A percentile compares a stretch with the other conserved stretches of the same genome.
Evolutionary conservation across 495 filamentous ascomycete genomes (phyloP).

Genomic region (Penicillium flavigenum): DNA sequence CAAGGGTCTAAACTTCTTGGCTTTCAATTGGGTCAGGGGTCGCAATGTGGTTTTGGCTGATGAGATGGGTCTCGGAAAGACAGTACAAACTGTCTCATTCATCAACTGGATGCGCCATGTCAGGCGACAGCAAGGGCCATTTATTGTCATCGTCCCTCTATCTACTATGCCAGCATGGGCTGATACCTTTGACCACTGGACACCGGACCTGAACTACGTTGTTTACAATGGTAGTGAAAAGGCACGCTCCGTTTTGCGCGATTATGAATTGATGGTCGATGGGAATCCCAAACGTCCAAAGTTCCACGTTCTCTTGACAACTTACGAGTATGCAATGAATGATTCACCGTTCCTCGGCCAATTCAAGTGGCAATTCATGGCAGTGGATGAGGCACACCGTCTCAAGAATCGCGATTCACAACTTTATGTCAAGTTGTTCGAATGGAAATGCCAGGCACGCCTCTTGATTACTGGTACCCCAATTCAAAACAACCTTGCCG

Average conservation of each 20-base stretch:
- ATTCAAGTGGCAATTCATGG: constrained; percentile 97
- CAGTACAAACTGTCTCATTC: constrained; percentile 94
- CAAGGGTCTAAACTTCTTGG: constrained; percentile 89
- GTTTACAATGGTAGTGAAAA: constrained; percentile 88
- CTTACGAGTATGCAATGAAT: constrained; percentile 87
- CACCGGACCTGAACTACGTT: constrained; percentile 94
- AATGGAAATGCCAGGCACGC: constrained; percentile 79
- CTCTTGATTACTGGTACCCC: constrained; percentile 96
- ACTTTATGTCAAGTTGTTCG: constrained; percentile 78
- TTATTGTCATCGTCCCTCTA: constrained; percentile 90
- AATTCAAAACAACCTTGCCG: constrained; percentile 93
- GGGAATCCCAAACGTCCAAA: constrained; percentile 80
- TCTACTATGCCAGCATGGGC: constrained; percentile 98
- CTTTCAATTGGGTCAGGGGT: constrained; percentile 86
- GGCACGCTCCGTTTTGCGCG: constrained; percentile 76
- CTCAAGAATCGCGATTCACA: constrained; percentile 95
- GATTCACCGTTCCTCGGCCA: constrained; percentile 76
- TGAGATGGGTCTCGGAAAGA: constrained; percentile 98
- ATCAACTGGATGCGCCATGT: constrained; percentile 98
- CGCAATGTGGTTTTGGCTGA: constrained; percentile 96
- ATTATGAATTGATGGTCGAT: constrained; percentile 83
- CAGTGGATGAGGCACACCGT: constrained; percentile 93
- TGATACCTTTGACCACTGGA: constrained; percentile 95
- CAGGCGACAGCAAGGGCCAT: constrained; percentile 85
- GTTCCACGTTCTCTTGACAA: constrained; percentile 93